Conservation (phyloP, 2,329 filamentous ascomycete species). For the Tothia fuscella region DNA sequence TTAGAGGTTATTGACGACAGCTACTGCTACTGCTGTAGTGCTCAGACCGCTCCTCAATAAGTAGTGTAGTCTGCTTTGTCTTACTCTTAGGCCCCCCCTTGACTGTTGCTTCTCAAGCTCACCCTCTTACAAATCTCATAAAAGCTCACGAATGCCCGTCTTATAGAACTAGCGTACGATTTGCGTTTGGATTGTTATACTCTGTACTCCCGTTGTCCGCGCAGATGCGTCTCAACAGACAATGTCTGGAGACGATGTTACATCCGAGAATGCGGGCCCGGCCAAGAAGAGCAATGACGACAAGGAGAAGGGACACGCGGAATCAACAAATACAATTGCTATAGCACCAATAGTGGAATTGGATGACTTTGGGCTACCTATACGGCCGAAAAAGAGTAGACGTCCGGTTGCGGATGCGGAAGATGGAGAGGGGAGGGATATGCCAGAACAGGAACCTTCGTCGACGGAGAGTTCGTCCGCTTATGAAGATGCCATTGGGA, state of each 20-base stretch:
- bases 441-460: neutral
- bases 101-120: too few species aligned
- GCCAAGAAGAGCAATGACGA: conserved; percentile 26
- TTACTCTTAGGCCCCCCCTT: too few species aligned
- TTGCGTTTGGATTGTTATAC: too few species aligned
- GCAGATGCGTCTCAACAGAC: conserved; percentile 4
- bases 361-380: conserved; percentile 27
- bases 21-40: too few species aligned
- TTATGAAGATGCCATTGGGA: too few species aligned
- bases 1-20: too few species aligned
- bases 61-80: too few species aligned
- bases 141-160: too few species aligned
- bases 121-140: too few species aligned
- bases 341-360: conserved; percentile 16
- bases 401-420: conserved; percentile 15
- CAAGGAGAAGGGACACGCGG: neutral
- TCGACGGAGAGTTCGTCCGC: neutral
- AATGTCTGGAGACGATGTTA: conserved; percentile 12
- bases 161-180: too few species aligned
- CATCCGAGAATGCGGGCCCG: conserved; percentile 2
- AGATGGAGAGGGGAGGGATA: conserved; percentile 11
- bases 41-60: too few species aligned
- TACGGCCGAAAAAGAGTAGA: conserved; percentile 14
- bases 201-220: too few species aligned
- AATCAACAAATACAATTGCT: neutral